A percentile compares a stretch with the other conserved stretches of the same genome.
phyloP scores from a whole-genome alignment of 2,329 filamentous ascomycete species.

The Penicillium rolfsii region DNA sequence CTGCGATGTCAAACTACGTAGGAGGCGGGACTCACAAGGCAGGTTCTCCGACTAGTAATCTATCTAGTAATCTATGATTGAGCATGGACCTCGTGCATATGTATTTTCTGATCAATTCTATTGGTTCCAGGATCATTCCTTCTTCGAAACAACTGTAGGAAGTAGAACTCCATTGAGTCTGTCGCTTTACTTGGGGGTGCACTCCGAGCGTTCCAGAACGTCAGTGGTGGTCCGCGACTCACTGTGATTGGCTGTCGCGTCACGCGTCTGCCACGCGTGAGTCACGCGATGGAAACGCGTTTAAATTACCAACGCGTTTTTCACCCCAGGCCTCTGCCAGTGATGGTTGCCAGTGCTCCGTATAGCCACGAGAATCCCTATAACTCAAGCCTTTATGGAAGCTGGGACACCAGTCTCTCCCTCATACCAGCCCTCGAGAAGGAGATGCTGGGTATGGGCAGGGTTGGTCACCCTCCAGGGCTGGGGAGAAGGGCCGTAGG shows the following conservation, averaged over 20 bases:
- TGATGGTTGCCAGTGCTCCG: too few relatives aligned
- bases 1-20: neutral
- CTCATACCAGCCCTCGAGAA: conserved; percentile 12
- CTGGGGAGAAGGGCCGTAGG: conserved; percentile 18
- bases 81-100: neutral
- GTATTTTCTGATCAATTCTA: neutral
- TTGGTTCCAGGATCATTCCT: neutral
- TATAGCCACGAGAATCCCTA: neutral
- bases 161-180: neutral
- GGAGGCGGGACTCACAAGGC: neutral
- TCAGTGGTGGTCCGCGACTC: neutral
- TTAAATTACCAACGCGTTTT: neutral
- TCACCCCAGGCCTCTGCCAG: neutral
- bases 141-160: neutral
- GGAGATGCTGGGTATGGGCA: conserved; percentile 14
- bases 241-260: conserved; percentile 21
- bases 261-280: conserved; percentile 13
- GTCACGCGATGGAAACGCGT: conserved; percentile 6
- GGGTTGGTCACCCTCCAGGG: conserved; percentile 17
- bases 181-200: too few relatives aligned
- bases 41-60: neutral
- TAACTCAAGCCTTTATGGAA: neutral
- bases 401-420: neutral
- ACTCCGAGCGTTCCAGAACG: neutral
- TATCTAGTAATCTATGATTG: neutral